Evolutionary conservation across 495 filamentous ascomycete genomes (phyloP), one percentile per base, ranked within the genome.

Genomic region (Podospora pseudopauciseta): DNA sequence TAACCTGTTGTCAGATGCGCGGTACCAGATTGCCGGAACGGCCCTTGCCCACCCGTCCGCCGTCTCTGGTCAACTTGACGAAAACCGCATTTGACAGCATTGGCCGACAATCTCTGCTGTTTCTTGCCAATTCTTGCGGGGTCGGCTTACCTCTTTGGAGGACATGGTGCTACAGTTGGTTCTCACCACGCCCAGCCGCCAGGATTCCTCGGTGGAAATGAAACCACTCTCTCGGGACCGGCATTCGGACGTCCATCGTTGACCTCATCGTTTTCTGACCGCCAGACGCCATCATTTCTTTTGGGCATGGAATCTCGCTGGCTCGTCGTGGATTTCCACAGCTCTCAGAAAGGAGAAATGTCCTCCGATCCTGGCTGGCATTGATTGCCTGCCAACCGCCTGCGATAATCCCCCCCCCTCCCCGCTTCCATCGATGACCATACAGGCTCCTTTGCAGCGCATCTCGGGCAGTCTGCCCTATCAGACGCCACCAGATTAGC

Each of bases 11-110:
- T 55, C 28, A 44, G n/a, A 18, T 55, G 32, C 19, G 23, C 59
- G 59, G 68, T 5, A 67, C 65, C 61, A 70, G 65, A 20, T 65
- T 62, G 28, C 53, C 68, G 68, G 68, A 67, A 70, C 68, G 68
- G 68, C 49, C 68, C 68, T 70, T 70, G 65, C 54, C 65, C 61
- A 63, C 62, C 39, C 65, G 65, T 34, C 63, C 54, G 39, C 32
- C 28, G 19, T 49, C 53, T 60, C 55, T 19, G 18, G 26, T 30
- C 53, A 61, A 4, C 27, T 62, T 62, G 60, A 62, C 60, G 18
- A 49, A 49, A 49, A 49, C 39, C 39, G 39, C 39, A 13, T 16
- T 5, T 58, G 3, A 20, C 55, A 58, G n/a, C 54, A 56, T 18
- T 20, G 39, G 13, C 39, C 39, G 7, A 39, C 34, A 39, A 39